Evolutionary conservation across 148 eudicot species (phyloP).

Genomic region (Rhododendron molle): DNA sequence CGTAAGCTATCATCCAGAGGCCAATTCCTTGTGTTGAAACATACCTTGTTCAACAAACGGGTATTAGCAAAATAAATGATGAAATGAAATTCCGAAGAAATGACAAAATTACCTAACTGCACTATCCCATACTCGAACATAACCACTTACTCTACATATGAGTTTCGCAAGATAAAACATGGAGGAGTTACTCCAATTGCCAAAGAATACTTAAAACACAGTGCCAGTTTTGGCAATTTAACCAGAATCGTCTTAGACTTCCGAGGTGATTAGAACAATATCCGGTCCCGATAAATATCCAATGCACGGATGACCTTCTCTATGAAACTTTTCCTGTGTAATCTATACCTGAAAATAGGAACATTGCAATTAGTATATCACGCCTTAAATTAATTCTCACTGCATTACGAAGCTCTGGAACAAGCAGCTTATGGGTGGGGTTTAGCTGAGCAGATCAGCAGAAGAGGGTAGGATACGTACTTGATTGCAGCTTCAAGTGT

Average conservation of each 20-base stretch:
- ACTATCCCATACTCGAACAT: background rate
- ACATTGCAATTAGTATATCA: background rate
- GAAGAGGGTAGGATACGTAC: conserved; percentile 35
- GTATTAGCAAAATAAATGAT: background rate
- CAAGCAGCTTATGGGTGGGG: background rate
- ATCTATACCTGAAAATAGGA: conserved; percentile 69
- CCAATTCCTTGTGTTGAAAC: background rate
- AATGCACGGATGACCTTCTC: conserved; percentile 78
- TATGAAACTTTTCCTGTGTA: conserved; percentile 71
- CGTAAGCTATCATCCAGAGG: background rate
- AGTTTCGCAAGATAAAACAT: background rate
- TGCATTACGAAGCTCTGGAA: background rate
- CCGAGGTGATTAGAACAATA: conserved; percentile 33
- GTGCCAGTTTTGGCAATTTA: background rate
- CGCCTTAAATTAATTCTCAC: background rate
- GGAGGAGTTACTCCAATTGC: background rate
- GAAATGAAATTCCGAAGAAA: background rate
- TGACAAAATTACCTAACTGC: background rate
- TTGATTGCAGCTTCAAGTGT: conserved; percentile 86
- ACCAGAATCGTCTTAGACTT: background rate
- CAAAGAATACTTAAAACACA: background rate
- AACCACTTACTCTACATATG: background rate
- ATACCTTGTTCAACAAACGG: background rate
- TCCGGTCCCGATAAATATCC: conserved; percentile 70
- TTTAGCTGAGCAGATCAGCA: background rate